Base-by-base conservation (phyloP, 805 yeast species). In the Helenozyma baotianmanensis region DNA sequence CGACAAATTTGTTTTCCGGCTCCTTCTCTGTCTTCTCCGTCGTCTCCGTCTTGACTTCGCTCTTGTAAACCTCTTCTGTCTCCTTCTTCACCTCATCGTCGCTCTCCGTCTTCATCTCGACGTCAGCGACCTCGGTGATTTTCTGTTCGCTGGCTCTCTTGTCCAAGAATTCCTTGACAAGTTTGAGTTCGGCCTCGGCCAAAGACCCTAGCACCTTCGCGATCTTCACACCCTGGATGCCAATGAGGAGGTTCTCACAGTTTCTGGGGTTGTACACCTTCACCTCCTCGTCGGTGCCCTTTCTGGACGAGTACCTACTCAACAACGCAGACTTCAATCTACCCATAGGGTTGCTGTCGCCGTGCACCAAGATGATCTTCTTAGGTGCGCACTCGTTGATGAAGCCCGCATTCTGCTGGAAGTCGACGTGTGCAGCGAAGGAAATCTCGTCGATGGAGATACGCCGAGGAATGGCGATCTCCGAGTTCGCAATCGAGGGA, bases 361-460 rank as follows among this genome's bases (percentile, higher is more conserved):
- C 99, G 58, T 92, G 99, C 2, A 92, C 99, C 34, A 92, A 70
- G 38, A 90, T 87, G 39, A 92, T 84, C 34, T 83, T 79, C 38
- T 74, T 74, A 0, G 99, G 95, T 38, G 82, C 82, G 2, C 92
- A 86, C 39, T 79, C 68, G 46, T 89, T 96, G 38, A 92, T 92
- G 52, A 92, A 92, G 36, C 83, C 85, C 1, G 95, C 68, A 48
- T 92, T 92, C 53, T 92, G 96, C 49, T 84, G 87, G 58, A 82
- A 92, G 55, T 92, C 99, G 14, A 92, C 99, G 60, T 92, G 99
- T 0, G 99, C 99, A n/a, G 98, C 97, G 69, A 92, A 92, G 1
- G 97, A 89, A 4, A 92, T 82, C 58, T 92, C 99, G 44, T 90
- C 97, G 12, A 92, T 80, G 29, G 74, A 76, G 35, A 94, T 62